These are phyloP conservation scores for Ormosia semicastrata DNA, from an alignment of 306 rosid genomes.

Conservation along the genomic window DNA sequence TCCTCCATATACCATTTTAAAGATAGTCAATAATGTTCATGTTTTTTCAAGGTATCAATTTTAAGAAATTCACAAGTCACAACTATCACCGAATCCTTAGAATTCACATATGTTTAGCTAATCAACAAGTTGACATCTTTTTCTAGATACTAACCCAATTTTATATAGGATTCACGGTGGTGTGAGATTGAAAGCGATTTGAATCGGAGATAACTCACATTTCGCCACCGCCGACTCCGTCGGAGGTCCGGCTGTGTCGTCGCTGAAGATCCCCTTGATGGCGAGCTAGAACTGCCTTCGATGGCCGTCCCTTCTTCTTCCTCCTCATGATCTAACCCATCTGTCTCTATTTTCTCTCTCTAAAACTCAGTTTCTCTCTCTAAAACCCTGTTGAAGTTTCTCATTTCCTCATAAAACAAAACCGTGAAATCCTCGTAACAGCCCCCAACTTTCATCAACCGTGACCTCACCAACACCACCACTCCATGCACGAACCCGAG, in stretches of 20 bases:
- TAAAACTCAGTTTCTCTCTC: slow-evolving; percentile 37
- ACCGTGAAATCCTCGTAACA: too few relatives aligned
- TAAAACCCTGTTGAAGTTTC: slow-evolving; percentile 9
- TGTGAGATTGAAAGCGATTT: too few relatives aligned
- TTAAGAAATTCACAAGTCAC: neutral
- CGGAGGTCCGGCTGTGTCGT: slow-evolving; percentile 50
- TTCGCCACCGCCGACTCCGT: slow-evolving; percentile 90
- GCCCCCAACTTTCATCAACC: too few relatives aligned
- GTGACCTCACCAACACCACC: too few relatives aligned
- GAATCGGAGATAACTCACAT: too few relatives aligned
- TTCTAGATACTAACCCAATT: neutral
- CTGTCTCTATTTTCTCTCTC: neutral
- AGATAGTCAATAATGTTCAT: neutral
- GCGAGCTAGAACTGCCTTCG: slow-evolving; percentile 95
- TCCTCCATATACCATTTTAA: neutral
- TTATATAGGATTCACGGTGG: too few relatives aligned
- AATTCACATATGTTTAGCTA: neutral
- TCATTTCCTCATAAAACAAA: too few relatives aligned
- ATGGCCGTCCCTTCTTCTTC: slow-evolving; percentile 98
- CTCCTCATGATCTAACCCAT: slow-evolving; percentile 99
- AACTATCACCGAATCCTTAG: neutral
- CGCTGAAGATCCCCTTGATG: slow-evolving; percentile 56
- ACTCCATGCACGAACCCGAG: too few relatives aligned
- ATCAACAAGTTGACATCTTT: neutral
- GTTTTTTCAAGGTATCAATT: neutral